phyloP scores from a whole-genome alignment of 441 rosid species.

The Syzygium malaccense region DNA sequence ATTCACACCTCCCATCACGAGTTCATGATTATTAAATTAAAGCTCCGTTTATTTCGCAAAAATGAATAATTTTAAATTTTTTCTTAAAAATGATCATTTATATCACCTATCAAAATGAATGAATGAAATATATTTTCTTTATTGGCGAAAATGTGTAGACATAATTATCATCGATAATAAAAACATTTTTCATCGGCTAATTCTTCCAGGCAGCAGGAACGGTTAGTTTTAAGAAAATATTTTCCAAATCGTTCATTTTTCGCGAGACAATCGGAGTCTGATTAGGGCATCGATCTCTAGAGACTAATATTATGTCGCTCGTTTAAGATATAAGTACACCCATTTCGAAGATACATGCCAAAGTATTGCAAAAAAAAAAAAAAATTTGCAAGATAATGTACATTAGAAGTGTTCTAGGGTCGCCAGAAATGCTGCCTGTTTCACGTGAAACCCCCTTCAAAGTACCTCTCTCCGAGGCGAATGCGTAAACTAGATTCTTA shows the following conservation, averaged over 20 bases:
- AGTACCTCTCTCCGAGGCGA: not conserved
- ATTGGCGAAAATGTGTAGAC: too few relatives aligned
- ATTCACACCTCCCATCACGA: not conserved
- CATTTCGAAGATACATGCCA: not conserved
- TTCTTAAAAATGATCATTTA: too few relatives aligned
- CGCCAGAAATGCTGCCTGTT: not conserved
- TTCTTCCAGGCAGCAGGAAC: too few relatives aligned
- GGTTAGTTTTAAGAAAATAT: too few relatives aligned
- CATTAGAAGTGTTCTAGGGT: not conserved
- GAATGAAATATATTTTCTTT: too few relatives aligned
- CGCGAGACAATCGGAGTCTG: not conserved
- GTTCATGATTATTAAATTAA: too few relatives aligned
- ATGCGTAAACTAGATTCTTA: not conserved
- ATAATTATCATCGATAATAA: too few relatives aligned
- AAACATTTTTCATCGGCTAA: too few relatives aligned
- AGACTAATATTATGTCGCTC: not conserved
- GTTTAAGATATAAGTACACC: not conserved
- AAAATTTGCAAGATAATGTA: not conserved
- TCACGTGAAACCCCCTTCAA: not conserved
- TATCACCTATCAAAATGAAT: too few relatives aligned
- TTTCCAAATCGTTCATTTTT: too few relatives aligned
- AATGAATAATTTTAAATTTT: too few relatives aligned
- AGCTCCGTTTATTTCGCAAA: too few relatives aligned
- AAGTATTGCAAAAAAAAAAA: not conserved
- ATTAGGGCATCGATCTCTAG: not conserved